Evolutionary conservation across 2,329 filamentous ascomycete species (phyloP).

Genomic region (Dothideomycetes sp.): DNA sequence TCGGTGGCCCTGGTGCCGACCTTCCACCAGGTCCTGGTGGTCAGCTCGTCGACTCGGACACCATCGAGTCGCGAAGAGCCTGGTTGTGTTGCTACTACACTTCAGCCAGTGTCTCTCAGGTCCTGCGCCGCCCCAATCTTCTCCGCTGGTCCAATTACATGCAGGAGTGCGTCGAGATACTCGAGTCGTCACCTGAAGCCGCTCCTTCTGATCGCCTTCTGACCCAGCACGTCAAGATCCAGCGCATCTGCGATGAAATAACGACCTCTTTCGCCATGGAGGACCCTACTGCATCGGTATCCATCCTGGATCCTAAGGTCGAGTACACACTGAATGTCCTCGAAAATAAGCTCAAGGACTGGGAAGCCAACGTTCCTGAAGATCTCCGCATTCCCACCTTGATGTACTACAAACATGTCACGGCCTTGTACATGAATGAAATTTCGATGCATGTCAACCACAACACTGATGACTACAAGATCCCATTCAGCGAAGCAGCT

Average conservation of each 20-base stretch:
- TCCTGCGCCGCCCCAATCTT: constrained; percentile 49
- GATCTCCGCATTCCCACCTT: constrained; percentile 30
- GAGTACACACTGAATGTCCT: constrained; percentile 47
- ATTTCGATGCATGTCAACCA: constrained; percentile 40
- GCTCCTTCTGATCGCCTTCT: constrained; percentile 48
- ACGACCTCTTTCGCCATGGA: constrained; percentile 49
- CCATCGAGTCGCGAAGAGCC: constrained; percentile 48
- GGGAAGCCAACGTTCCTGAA: constrained; percentile 35
- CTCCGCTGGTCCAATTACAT: constrained; percentile 55
- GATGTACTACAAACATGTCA: constrained; percentile 38
- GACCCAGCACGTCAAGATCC: constrained; percentile 49
- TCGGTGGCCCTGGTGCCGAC: constrained; percentile 27
- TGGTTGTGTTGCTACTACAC: constrained; percentile 55
- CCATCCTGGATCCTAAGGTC: constrained; percentile 46
- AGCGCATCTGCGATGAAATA: constrained; percentile 49
- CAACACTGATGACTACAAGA: constrained; percentile 35
- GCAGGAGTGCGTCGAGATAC: constrained; percentile 51
- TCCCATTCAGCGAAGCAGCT: constrained; percentile 31
- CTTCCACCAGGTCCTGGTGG: constrained; percentile 23
- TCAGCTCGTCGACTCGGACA: constrained; percentile 36
- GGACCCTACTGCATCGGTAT: constrained; percentile 39
- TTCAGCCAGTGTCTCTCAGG: constrained; percentile 49
- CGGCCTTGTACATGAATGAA: constrained; percentile 41
- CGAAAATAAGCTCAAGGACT: constrained; percentile 44
- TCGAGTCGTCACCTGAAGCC: constrained; percentile 48